A percentile compares a stretch with the other conserved stretches of the same genome.
Evolutionary conservation across 257 asterid species (phyloP).

Genomic region (Thymus mandschuricus): DNA sequence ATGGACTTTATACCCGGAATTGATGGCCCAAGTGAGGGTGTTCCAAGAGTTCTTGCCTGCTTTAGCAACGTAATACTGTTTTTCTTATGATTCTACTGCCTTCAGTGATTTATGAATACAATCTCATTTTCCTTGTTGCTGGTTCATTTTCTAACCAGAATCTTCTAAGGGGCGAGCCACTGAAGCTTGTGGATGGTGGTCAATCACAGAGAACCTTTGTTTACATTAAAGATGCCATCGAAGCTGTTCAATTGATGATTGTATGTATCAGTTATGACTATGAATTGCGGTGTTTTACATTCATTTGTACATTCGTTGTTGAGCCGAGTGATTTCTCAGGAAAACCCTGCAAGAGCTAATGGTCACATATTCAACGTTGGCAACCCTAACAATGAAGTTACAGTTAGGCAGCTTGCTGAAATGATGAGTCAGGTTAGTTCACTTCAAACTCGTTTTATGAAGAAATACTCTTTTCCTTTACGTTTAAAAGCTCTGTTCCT

Average conservation of each 20-base stretch:
- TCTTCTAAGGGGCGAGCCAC: constrained; percentile 82
- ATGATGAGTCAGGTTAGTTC: constrained; percentile 84
- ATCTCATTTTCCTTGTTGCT: constrained; percentile 27
- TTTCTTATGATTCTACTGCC: constrained; percentile 21
- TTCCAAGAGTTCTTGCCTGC: constrained; percentile 96
- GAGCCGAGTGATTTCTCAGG: constrained; percentile 46
- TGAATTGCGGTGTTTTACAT: constrained; percentile 1
- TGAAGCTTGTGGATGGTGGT: constrained; percentile 97
- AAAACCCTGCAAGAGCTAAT: constrained; percentile 91
- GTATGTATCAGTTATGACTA: constrained; percentile 43
- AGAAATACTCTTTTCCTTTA: background rate
- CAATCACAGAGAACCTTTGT: constrained; percentile 90
- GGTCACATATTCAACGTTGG: constrained; percentile 95
- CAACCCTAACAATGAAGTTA: constrained; percentile 93
- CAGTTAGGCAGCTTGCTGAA: constrained; percentile 95
- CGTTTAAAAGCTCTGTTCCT: background rate
- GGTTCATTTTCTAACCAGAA: constrained; percentile 48
- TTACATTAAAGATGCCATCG: constrained; percentile 92
- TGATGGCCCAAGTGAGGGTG: constrained; percentile 98
- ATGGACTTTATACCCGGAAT: constrained; percentile 97
- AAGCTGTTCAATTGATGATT: constrained; percentile 89
- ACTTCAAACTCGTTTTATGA: background rate
- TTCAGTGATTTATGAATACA: constrained; percentile 17
- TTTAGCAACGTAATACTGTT: constrained; percentile 76
- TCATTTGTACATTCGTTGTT: constrained; percentile 8